Conservation (phyloP, 257 asterid species). For the Nicotiana knightiana region DNA sequence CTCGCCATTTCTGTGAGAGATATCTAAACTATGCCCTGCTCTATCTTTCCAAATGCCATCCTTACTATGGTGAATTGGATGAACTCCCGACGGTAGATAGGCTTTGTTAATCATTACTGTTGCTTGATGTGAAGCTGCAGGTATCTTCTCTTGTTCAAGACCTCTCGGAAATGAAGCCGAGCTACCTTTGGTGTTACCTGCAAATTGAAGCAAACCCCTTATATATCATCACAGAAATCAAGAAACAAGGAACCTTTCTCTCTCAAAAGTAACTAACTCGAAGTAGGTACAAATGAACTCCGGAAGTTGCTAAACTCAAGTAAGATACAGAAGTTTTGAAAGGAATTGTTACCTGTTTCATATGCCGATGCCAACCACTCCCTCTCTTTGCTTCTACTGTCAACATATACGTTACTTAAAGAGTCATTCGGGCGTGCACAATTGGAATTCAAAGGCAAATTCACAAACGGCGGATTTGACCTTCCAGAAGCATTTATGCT, state of each 20-base stretch:
- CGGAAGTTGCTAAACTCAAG: background rate
- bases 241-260: background rate
- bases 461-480: slow-evolving; percentile 31
- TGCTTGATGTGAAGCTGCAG: slow-evolving; percentile 30
- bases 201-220: slow-evolving; percentile 26
- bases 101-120: slow-evolving; percentile 36
- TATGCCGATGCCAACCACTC: slow-evolving; percentile 37
- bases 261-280: background rate
- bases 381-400: slow-evolving; percentile 40
- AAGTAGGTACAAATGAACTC: background rate
- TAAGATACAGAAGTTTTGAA: background rate
- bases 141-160: slow-evolving; percentile 38
- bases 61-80: slow-evolving; percentile 35
- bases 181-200: slow-evolving; percentile 46
- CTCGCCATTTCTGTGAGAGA: slow-evolving; percentile 30
- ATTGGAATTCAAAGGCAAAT: slow-evolving; percentile 22
- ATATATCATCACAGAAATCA: background rate
- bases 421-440: slow-evolving; percentile 22
- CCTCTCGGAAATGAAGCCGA: slow-evolving; percentile 27
- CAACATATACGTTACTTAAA: slow-evolving; percentile 27
- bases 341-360: slow-evolving; percentile 49
- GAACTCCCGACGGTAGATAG: slow-evolving; percentile 28
- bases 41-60: slow-evolving; percentile 49
- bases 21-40: slow-evolving; percentile 30
- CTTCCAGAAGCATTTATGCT: slow-evolving; percentile 34